Evolutionary conservation across 139 green algal species (phyloP), one percentile per base, ranked within the genome.

Genomic region (Micractinium sp.): DNA sequence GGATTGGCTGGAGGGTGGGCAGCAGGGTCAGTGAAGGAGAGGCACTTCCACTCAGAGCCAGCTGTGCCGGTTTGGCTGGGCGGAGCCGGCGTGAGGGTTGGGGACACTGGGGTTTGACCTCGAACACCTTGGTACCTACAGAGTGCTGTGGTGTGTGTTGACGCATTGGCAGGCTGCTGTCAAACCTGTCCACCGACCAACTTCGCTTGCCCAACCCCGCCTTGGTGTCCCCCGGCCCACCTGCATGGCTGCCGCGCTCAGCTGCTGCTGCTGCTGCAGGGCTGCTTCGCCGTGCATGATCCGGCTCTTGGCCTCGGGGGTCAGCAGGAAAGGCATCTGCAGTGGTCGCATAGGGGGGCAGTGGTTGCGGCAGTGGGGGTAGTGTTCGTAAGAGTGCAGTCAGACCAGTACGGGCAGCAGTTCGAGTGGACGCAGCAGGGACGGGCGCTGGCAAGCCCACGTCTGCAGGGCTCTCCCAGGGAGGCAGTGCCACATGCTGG

Each of bases 271-370:
- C 93, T 96, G 95, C 90, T 93, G 90, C 35, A 93, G 61, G 27
- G 89, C 39, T 5, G 93, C 90, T 83, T 97, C 95, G 15, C 94
- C 88, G 63, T 96, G 87, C 75, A 98, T 88, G 88, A 98, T 96
- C 27, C 89, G 82, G 16, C 85, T 87, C 90, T 97, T 97, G 81
- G 92, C 93, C 19, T 96, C 93, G 0, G 94, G 92, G 0, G 88
- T 96, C 9, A 97, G 89, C 77, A 96, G 87, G 85, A 92, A 95
- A 56, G 94, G 95, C 85, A 93, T 89, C 71, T 85, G 83, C 47
- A 56, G 7, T 9, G 47, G 47, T 56, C 9, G 47, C 9, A 56
- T 56, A 56, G 47, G 47, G 47, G 47, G 47, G 9, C 47, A n/a
- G n/a, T n/a, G n/a, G n/a, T n/a, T n/a, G n/a, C n/a, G n/a, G n/a